Evolutionary conservation across 2,329 filamentous ascomycete genomes (phyloP).

Genomic region (Mycogone perniciosa): DNA sequence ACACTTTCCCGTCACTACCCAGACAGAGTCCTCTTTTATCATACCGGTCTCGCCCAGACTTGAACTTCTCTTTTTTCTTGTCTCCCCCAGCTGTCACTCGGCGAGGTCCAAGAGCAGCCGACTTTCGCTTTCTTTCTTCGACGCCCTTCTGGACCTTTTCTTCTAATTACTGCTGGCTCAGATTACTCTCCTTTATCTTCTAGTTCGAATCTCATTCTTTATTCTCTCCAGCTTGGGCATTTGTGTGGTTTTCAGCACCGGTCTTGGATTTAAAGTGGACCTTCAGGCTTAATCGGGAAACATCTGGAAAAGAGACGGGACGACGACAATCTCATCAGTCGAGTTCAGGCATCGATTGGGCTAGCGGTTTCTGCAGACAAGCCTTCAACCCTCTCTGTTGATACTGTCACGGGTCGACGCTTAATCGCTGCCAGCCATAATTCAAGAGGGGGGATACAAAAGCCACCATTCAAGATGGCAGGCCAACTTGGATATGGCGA

Average conservation of each 20-base stretch:
- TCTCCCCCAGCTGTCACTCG: constrained; percentile 17
- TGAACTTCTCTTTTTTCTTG: constrained; percentile 16
- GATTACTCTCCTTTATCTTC: constrained; percentile 37
- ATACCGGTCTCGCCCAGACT: constrained; percentile 2
- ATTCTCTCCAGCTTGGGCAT: constrained; percentile 8
- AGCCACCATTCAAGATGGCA: constrained; percentile 23
- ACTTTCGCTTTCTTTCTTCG: constrained; percentile 16
- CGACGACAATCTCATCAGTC: not conserved
- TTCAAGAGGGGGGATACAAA: constrained; percentile 3
- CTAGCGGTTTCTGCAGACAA: too few species aligned
- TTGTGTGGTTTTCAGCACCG: not conserved
- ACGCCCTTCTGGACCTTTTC: constrained; percentile 10
- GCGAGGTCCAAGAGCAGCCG: constrained; percentile 14
- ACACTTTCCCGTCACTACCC: constrained; percentile 1
- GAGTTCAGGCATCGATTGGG: not conserved
- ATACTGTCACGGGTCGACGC: constrained; percentile 45
- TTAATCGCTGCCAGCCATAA: constrained; percentile 27
- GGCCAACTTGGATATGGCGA: constrained; percentile 37
- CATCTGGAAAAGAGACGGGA: not conserved
- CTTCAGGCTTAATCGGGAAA: not conserved
- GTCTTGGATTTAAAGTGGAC: not conserved
- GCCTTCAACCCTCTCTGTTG: not conserved
- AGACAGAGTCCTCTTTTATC: constrained; percentile 9
- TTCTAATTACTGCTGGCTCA: constrained; percentile 50
- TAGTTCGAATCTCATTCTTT: constrained; percentile 14